Conservation (phyloP, 495 filamentous ascomycete genomes). For the Pyrenopolyporus hunteri region DNA sequence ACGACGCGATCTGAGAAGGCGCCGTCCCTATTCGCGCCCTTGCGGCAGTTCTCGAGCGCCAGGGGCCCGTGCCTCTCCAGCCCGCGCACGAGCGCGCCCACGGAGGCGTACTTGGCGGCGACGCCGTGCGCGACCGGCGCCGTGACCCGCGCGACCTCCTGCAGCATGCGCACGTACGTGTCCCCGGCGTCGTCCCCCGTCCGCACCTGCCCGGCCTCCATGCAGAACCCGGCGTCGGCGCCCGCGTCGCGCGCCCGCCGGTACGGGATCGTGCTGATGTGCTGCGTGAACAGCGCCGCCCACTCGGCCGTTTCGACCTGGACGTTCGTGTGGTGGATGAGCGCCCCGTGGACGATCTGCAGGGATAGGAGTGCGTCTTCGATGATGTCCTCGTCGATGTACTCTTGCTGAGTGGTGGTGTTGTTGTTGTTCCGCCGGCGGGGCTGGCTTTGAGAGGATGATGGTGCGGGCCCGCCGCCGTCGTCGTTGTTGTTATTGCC, state of each 20-base stretch:
- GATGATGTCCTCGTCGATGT: constrained; percentile 72
- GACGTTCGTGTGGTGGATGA: constrained; percentile 74
- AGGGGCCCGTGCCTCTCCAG: constrained; percentile 65
- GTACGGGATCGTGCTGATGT: constrained; percentile 80
- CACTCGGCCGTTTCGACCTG: constrained; percentile 73
- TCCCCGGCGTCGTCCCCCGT: constrained; percentile 70
- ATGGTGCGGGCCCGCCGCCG: not conserved
- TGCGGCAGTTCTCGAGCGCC: constrained; percentile 66
- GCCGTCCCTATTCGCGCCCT: constrained; percentile 72
- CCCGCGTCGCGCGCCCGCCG: constrained; percentile 52
- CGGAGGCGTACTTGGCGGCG: constrained; percentile 63
- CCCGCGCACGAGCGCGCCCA: constrained; percentile 60
- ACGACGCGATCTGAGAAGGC: constrained; percentile 67
- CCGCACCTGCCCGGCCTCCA: constrained; percentile 81
- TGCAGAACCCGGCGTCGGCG: constrained; percentile 72
- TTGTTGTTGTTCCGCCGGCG: constrained; percentile 51
- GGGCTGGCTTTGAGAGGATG: constrained; percentile 21
- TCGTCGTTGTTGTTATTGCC: no score
- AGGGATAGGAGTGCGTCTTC: constrained; percentile 76
- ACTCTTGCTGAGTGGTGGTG: constrained; percentile 52
- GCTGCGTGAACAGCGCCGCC: constrained; percentile 80
- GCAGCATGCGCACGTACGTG: constrained; percentile 78
- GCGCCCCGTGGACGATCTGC: constrained; percentile 69
- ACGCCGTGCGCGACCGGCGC: constrained; percentile 76
- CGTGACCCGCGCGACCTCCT: constrained; percentile 77